Evolutionary conservation across 768 basidiomycete genomes (phyloP).

Genomic region (Galerina sulciceps): DNA sequence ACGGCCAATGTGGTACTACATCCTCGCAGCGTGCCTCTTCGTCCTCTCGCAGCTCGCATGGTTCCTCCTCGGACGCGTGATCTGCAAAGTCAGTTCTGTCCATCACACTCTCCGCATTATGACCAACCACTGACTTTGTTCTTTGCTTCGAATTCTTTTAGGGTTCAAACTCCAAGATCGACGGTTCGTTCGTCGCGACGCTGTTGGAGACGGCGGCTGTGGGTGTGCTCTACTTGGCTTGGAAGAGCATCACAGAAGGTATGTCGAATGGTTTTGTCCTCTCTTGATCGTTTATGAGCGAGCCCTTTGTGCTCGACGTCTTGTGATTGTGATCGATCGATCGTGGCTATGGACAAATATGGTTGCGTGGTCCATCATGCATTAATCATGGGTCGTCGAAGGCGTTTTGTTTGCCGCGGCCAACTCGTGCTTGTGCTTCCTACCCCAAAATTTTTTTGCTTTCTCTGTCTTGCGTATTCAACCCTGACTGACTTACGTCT

Average conservation of each 20-base stretch:
- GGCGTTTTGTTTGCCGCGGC: no score
- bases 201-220: conserved; percentile 80
- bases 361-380: no score
- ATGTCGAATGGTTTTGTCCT: conserved; percentile 22
- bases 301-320: no score
- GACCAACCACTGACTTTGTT: background rate
- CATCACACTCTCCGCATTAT: background rate
- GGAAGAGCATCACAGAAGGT: conserved; percentile 92
- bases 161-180: conserved; percentile 71
- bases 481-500: conserved; percentile 4
- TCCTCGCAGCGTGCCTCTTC: conserved; percentile 76
- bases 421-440: no score
- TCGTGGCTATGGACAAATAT: no score
- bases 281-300: background rate
- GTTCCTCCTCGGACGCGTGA: conserved; percentile 77
- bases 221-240: conserved; percentile 71
- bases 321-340: no score
- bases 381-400: no score
- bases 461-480: background rate
- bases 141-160: conserved; percentile 22
- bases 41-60: conserved; percentile 81
- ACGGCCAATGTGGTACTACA: conserved; percentile 80
- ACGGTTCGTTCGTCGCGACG: conserved; percentile 88
- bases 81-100: conserved; percentile 59
- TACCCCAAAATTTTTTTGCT: background rate